phyloP scores from a whole-genome alignment of 768 basidiomycete species.

The Mycena capillaripes region DNA sequence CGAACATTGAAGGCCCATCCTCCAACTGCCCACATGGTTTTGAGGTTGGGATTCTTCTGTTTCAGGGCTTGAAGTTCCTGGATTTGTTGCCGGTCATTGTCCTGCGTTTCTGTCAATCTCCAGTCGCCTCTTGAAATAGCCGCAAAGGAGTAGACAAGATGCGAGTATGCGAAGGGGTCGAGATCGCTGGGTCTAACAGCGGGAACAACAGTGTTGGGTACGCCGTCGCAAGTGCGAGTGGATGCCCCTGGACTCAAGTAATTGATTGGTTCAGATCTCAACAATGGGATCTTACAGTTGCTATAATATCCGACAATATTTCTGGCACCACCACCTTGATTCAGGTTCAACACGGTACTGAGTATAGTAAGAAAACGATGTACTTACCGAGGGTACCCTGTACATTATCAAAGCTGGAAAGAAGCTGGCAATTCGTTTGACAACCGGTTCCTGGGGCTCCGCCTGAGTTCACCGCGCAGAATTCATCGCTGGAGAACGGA shows the following conservation, averaged over 20 bases:
- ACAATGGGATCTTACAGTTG: background rate
- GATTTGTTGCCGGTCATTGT: background rate
- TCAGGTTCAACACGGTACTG: background rate
- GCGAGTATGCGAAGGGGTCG: constrained; percentile 16
- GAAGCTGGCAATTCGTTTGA: constrained; percentile 24
- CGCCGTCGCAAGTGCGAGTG: constrained; percentile 16
- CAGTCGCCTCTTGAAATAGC: constrained; percentile 13
- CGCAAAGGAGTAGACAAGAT: constrained; percentile 22
- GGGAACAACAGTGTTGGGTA: constrained; percentile 12
- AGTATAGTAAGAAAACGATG: background rate
- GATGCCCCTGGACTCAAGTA: constrained; percentile 3
- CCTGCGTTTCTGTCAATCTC: background rate
- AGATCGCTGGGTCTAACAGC: constrained; percentile 19
- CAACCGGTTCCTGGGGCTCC: constrained; percentile 21
- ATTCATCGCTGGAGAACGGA: background rate
- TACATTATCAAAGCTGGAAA: background rate
- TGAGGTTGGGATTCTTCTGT: constrained; percentile 1
- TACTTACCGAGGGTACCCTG: background rate
- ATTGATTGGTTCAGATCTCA: background rate
- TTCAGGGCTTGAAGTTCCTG: background rate
- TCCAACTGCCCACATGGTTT: constrained; percentile 8
- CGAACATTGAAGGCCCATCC: constrained; percentile 24
- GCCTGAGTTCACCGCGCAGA: constrained; percentile 5
- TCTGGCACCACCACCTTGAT: background rate
- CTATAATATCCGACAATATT: constrained; percentile 1